Evolutionary conservation across 345 rosid genomes (phyloP), one percentile per base, ranked within the genome.

Genomic region (Syzygium oleosum): DNA sequence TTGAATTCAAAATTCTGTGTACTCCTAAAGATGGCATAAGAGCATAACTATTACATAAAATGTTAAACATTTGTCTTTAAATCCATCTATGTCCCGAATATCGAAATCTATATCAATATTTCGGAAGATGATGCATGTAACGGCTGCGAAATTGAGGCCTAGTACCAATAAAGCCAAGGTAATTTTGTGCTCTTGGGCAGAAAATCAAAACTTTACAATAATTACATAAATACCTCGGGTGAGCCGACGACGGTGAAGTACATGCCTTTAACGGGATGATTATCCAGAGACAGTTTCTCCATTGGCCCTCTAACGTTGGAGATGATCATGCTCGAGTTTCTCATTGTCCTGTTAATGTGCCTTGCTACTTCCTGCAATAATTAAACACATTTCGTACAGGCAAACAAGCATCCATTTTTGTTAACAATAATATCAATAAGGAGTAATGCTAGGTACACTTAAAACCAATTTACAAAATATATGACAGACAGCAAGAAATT

Each of bases 271-370:
- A 94, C 11, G 2, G 96, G 96, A 89, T 91, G 94, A 87, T 87
- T 83, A 86, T 91, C 91, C 84, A 93, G 90, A 52, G 93, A 89
- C 94, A 92, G 91, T 55, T 53, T 31, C 65, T 93, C 94, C 51
- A 87, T 29, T 0, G 95, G 95, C 17, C 96, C 94, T 21, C 91
- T 89, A 52, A 94, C 9, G 59, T 94, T 93, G 85, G 96, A 88
- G 41, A 94, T 86, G 16, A 90, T 59, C 93, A 93, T 91, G 94
- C 95, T 94, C 27, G 93, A 87, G 55, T 91, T 94, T 84, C 78
- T 90, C n/a, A 91, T n/a, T 34, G 95, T 91, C 78, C 84, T 85
- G 23, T 88, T 88, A 54, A 93, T 87, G 87, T 91, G 89, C 49
- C 46, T 91, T 1, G 94, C 91, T 7, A 91, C 87, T 77, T 58